These are phyloP conservation scores for Gynochthodes officinalis DNA, from an alignment of 257 asterid species.

Conservation along the genomic window DNA sequence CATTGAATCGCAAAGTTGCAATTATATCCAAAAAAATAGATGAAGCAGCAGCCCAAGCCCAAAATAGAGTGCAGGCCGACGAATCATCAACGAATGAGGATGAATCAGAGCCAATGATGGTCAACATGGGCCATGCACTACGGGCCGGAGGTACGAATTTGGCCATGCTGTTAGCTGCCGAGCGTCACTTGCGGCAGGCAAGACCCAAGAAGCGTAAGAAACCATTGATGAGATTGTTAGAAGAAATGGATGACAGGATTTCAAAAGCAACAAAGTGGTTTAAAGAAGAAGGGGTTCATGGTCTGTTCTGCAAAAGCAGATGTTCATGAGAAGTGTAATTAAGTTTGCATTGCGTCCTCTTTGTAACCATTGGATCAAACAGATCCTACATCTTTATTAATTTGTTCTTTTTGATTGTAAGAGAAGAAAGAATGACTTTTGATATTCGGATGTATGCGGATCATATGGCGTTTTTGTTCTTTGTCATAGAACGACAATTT, in stretches of 20 bases:
- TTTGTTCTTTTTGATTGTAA: no score
- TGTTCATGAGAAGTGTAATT: constrained; percentile 17
- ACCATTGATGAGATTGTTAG: constrained; percentile 27
- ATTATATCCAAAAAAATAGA: not conserved
- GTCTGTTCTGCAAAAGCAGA: constrained; percentile 26
- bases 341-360: constrained; percentile 21
- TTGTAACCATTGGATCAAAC: constrained; percentile 19
- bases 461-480: no score
- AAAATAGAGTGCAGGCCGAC: not conserved
- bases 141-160: constrained; percentile 3
- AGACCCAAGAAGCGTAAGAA: constrained; percentile 9
- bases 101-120: constrained; percentile 6
- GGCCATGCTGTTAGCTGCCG: constrained; percentile 23
- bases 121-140: not conserved
- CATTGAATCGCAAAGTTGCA: constrained; percentile 7
- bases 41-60: constrained; percentile 13
- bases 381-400: constrained; percentile 19
- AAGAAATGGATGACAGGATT: constrained; percentile 23
- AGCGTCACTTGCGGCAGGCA: constrained; percentile 12
- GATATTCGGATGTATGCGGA: no score
- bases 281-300: constrained; percentile 26
- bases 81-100: not conserved
- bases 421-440: no score
- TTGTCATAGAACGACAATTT: no score
- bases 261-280: constrained; percentile 1